phyloP scores from a whole-genome alignment of 1,139 yeast genomes.

The Yamadazyma triangularis region DNA sequence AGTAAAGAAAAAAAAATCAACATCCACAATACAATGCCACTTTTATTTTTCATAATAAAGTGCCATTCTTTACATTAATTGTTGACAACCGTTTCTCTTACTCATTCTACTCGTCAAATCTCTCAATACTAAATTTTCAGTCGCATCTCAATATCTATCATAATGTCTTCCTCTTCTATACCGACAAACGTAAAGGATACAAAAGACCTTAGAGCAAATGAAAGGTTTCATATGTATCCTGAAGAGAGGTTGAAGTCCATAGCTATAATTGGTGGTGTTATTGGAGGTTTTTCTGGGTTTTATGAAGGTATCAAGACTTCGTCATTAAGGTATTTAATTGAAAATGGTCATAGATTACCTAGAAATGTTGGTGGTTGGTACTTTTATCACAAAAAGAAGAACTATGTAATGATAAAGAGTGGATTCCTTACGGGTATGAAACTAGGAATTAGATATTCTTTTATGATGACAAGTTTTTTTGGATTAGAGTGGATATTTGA shows the following conservation, averaged over 20 bases:
- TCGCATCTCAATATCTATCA: too few relatives aligned
- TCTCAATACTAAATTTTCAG: too few relatives aligned
- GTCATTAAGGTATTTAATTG: constrained; percentile 64
- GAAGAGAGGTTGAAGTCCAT: constrained; percentile 30
- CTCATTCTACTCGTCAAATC: too few relatives aligned
- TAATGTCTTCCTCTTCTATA: too few relatives aligned
- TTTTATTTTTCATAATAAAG: too few relatives aligned
- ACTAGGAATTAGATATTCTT: constrained; percentile 42
- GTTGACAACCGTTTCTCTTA: too few relatives aligned
- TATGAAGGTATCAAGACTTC: constrained; percentile 54
- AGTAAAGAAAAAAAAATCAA: too few relatives aligned
- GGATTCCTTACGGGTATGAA: constrained; percentile 46
- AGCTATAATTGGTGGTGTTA: constrained; percentile 36
- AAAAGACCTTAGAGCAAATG: constrained; percentile 23
- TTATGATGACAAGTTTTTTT: constrained; percentile 49
- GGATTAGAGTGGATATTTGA: constrained; percentile 63
- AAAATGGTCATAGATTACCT: constrained; percentile 80
- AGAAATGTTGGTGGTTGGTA: constrained; percentile 83
- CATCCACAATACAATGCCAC: too few relatives aligned
- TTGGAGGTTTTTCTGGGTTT: constrained; percentile 65
- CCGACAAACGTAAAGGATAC: too few relatives aligned
- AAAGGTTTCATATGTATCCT: constrained; percentile 40
- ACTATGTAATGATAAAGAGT: constrained; percentile 62
- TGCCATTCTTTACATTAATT: too few relatives aligned
- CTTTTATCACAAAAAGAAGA: constrained; percentile 80